phyloP scores from a whole-genome alignment of 768 basidiomycete genomes.

The Lactifluus volemus region DNA sequence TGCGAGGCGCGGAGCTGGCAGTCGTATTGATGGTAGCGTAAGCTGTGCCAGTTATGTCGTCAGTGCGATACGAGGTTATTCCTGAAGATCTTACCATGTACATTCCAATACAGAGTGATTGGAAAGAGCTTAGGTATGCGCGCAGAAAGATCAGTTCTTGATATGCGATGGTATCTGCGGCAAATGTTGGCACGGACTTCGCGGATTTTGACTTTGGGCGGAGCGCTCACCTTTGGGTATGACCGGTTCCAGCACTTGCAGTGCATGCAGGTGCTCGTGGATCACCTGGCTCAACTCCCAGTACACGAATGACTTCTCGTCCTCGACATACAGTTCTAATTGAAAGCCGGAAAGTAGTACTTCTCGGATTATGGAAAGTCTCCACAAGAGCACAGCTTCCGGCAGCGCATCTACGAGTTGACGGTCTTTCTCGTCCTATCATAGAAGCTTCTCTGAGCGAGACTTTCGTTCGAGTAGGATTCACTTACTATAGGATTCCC shows the following conservation, averaged over 20 bases:
- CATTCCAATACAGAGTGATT: conserved; percentile 43
- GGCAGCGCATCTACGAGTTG: conserved; percentile 28
- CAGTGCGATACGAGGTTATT: background rate
- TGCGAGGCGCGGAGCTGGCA: conserved; percentile 41
- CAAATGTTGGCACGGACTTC: background rate
- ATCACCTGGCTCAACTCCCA: conserved; percentile 59
- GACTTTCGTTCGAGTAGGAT: background rate
- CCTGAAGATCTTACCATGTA: conserved; percentile 38
- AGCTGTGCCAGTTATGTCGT: conserved; percentile 29
- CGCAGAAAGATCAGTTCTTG: conserved; percentile 1
- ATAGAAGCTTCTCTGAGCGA: background rate
- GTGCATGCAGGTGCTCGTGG: conserved; percentile 43
- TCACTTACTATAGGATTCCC: conserved; percentile 19
- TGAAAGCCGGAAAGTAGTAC: conserved; percentile 71
- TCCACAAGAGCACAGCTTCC: conserved; percentile 44
- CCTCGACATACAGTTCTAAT: conserved; percentile 57
- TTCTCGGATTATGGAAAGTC: conserved; percentile 53
- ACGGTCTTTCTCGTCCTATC: conserved; percentile 16
- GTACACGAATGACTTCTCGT: conserved; percentile 68
- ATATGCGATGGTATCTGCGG: conserved; percentile 5
- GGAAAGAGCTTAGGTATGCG: conserved; percentile 9
- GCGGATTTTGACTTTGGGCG: background rate
- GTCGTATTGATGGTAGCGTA: conserved; percentile 38
- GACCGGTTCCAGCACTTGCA: conserved; percentile 39
- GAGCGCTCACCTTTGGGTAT: conserved; percentile 32